These are phyloP conservation scores for Albatrellus sp. DNA, from an alignment of 1,284 basidiomycete genomes.

Conservation along the genomic window DNA sequence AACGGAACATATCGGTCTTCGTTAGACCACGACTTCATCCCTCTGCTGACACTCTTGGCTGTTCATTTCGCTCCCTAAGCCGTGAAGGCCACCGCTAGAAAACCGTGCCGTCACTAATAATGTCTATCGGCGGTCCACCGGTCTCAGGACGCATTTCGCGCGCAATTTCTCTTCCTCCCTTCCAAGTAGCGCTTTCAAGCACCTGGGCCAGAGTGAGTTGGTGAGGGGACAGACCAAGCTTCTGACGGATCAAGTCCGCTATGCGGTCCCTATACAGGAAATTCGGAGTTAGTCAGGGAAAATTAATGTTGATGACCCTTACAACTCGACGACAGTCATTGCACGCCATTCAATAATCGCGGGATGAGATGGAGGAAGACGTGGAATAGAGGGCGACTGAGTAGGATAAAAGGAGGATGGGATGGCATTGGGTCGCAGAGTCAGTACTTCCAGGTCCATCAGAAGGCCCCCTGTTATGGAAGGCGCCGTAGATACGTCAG, in stretches of 20 bases:
- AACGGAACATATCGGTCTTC: too few species aligned
- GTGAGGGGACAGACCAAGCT: slow-evolving; percentile 34
- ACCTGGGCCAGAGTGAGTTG: slow-evolving; percentile 74
- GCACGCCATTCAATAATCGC: slow-evolving; percentile 95
- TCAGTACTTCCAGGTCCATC: slow-evolving; percentile 72
- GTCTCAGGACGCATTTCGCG: slow-evolving; percentile 61
- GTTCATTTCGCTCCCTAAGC: too few species aligned
- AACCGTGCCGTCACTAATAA: slow-evolving; percentile 76
- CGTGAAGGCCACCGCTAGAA: slow-evolving; percentile 30
- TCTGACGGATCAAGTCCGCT: slow-evolving; percentile 54
- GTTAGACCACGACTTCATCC: too few species aligned
- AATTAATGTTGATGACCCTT: slow-evolving; percentile 14
- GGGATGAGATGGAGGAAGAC: slow-evolving; percentile 64
- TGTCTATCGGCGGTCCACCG: slow-evolving; percentile 81
- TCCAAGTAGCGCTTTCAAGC: slow-evolving; percentile 92
- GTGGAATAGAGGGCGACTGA: slow-evolving; percentile 41
- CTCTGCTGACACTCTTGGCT: too few species aligned
- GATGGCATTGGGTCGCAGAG: slow-evolving; percentile 39
- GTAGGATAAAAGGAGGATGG: slow-evolving; percentile 30
- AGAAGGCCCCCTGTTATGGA: slow-evolving; percentile 63
- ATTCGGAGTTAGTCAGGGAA: neutral
- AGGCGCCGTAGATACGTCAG: slow-evolving; percentile 1
- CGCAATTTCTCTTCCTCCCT: slow-evolving; percentile 87
- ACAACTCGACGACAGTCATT: slow-evolving; percentile 87
- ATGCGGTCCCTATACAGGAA: slow-evolving; percentile 58